Evolutionary conservation across 2,329 filamentous ascomycete genomes (phyloP), one percentile per base, ranked within the genome.

Genomic region (Cordyceps tenuipes): DNA sequence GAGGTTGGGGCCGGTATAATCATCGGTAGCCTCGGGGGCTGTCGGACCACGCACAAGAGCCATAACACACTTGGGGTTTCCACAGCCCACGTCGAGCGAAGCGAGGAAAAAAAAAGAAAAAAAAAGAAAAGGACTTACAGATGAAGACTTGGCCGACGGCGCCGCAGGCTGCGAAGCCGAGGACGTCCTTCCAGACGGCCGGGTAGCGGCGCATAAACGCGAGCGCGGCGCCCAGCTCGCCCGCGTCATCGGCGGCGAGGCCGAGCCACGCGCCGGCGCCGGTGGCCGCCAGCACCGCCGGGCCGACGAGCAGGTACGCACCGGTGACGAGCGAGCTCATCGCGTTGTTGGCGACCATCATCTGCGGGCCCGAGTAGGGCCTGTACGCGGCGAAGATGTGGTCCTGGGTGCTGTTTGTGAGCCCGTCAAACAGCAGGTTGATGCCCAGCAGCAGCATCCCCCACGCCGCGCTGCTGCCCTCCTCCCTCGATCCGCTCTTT

Each of bases 301-400:
- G 89, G 21, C 91, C 69, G 19, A 93, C 64, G 49, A 99, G 83
- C 39, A 59, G 57, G 69, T 96, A 97, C 0, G 76, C 70, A 21
- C 83, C 79, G 3, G 92, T 97, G 60, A 97, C 79, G 51, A 85
- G 70, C 3, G 91, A 93, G 67, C 84, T 88, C 73, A 97, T 88
- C 60, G 96, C 78, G 72, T 97, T 99, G 75, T 97, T 91, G 44
- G 93, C 92, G 71, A 92, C 95, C 94, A 99, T 99, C 94, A 99
- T 99, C 81, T 99, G 94, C 62, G 93, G 91, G 10, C 94, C 94
- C 3, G 85, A 84, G 72, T 94, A 97, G 15, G 87, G 86, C 64
- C 84, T 85, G 75, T 91, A 96, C 7, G 84, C 80, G 64, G 76
- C 75, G 72, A 97, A 97, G 72, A 99, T 91, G 73, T 96, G 87